Percentiles rank a stretch among this genome's conserved stretches.
These are phyloP conservation scores for Aspergillus diversus DNA, from an alignment of 495 filamentous ascomycete species.

Conservation along the genomic window DNA sequence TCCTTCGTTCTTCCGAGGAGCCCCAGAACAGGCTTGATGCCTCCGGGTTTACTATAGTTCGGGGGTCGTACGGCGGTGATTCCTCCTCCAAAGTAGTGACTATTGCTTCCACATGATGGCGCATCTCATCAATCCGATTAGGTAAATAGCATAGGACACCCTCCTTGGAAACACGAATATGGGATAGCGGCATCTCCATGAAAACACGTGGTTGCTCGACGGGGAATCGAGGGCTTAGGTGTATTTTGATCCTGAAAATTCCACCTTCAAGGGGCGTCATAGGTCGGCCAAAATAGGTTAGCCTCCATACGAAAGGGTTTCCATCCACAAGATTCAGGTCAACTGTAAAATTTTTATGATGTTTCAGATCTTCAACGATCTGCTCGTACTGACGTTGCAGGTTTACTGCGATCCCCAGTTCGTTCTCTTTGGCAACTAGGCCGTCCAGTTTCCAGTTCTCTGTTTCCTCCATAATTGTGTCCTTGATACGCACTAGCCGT, in stretches of 20 bases:
- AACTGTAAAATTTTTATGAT: constrained; percentile 67
- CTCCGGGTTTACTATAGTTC: constrained; percentile 85
- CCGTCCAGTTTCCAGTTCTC: constrained; percentile 73
- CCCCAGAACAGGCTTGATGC: constrained; percentile 91
- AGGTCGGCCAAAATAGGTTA: constrained; percentile 87
- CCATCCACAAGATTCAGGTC: constrained; percentile 72
- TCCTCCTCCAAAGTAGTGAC: constrained; percentile 85
- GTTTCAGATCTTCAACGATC: constrained; percentile 72
- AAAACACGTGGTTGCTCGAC: constrained; percentile 87
- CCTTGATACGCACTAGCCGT: constrained; percentile 67
- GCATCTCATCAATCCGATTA: constrained; percentile 72
- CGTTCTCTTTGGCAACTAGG: constrained; percentile 60
- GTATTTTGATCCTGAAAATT: constrained; percentile 78
- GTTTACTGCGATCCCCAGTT: constrained; percentile 76
- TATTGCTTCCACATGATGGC: constrained; percentile 83
- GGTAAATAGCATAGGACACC: constrained; percentile 86
- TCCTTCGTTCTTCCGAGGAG: constrained; percentile 71
- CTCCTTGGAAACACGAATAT: constrained; percentile 79
- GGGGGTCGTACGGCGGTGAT: constrained; percentile 83
- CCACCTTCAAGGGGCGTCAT: constrained; percentile 95
- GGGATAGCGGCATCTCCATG: constrained; percentile 81
- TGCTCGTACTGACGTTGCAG: constrained; percentile 84
- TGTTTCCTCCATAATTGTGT: constrained; percentile 72
- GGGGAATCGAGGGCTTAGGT: constrained; percentile 86
- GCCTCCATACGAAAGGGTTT: constrained; percentile 57